Evolutionary conservation across 169 alveolate species (phyloP), one percentile per base, ranked within the genome.

Genomic region (Babesia microti): DNA sequence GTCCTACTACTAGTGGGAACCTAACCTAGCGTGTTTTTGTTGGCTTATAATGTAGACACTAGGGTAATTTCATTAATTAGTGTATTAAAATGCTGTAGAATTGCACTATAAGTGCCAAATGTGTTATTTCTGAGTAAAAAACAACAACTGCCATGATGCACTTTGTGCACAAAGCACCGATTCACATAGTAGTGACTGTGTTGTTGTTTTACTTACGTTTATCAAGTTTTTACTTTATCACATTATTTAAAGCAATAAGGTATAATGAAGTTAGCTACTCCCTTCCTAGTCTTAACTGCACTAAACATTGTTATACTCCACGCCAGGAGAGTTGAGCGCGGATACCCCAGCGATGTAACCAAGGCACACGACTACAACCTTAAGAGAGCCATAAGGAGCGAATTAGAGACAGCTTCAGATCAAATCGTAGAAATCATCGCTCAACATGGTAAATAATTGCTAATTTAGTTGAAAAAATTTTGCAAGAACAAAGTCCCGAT

Each of bases 341-440:
- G n/a, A n/a, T n/a, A n/a, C n/a, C n/a, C n/a, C n/a, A n/a, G n/a
- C n/a, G n/a, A n/a, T n/a, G n/a, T n/a, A n/a, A n/a, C n/a, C n/a
- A n/a, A n/a, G n/a, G n/a, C n/a, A n/a, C n/a, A n/a, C n/a, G n/a
- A n/a, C n/a, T n/a, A n/a, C n/a, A 69, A 45, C 44, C 26, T 65
- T 32, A 46, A 59, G 18, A 47, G 55, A 35, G 14, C 47, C 0
- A 24, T 65, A 27, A 55, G 60, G 42, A 42, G n/a, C 6, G 76
- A 65, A 44, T 19, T 65, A 18, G 60, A 43, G 30, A n/a, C 66
- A 15, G 46, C 44, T 60, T 60, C 49, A 3, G 69, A 56, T 29
- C 65, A 65, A 33, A 28, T 65, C 18, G 49, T 65, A 22, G 68
- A 55, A 45, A 19, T 65, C 36, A 40, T 65, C 12, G 76, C 56